These are phyloP conservation scores for Cryptococcus sp. DNA, from an alignment of 1,284 basidiomycete genomes.

Conservation along the genomic window DNA sequence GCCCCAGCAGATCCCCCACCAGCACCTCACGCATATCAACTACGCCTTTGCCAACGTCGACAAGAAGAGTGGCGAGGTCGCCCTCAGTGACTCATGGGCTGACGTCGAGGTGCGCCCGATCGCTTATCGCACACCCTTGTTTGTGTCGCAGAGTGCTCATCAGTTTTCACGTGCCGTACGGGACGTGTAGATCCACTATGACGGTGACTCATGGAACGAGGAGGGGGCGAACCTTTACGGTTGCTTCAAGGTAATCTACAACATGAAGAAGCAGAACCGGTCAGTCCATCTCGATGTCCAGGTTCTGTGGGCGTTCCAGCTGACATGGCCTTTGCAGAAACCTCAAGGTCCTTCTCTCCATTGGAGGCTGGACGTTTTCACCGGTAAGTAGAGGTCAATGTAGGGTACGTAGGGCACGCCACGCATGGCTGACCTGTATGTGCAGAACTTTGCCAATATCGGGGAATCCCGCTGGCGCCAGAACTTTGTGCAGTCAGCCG, in stretches of 20 bases:
- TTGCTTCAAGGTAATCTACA: constrained; percentile 80
- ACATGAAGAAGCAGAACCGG: constrained; percentile 71
- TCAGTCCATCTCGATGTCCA: constrained; percentile 18
- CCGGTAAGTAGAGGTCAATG: constrained; percentile 47
- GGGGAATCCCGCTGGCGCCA: constrained; percentile 59
- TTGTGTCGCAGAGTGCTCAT: neutral
- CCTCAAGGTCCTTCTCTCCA: constrained; percentile 70
- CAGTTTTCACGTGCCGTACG: neutral
- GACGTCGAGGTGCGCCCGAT: constrained; percentile 64
- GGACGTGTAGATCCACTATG: constrained; percentile 55
- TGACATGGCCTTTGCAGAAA: constrained; percentile 52
- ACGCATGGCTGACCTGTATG: neutral
- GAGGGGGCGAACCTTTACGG: constrained; percentile 76
- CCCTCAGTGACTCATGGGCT: constrained; percentile 73
- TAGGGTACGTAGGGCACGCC: neutral
- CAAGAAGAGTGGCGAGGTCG: constrained; percentile 62
- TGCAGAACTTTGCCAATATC: constrained; percentile 52
- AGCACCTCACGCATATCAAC: constrained; percentile 71
- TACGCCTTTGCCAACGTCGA: constrained; percentile 87
- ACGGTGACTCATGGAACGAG: constrained; percentile 87
- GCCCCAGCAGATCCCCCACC: constrained; percentile 65
- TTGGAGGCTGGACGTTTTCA: constrained; percentile 87
- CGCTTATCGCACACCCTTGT: no score
- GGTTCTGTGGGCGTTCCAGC: neutral
- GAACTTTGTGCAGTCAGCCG: constrained; percentile 67